phyloP scores from a whole-genome alignment of 352 stramenopile species.

The Phytophthora lateralis region DNA sequence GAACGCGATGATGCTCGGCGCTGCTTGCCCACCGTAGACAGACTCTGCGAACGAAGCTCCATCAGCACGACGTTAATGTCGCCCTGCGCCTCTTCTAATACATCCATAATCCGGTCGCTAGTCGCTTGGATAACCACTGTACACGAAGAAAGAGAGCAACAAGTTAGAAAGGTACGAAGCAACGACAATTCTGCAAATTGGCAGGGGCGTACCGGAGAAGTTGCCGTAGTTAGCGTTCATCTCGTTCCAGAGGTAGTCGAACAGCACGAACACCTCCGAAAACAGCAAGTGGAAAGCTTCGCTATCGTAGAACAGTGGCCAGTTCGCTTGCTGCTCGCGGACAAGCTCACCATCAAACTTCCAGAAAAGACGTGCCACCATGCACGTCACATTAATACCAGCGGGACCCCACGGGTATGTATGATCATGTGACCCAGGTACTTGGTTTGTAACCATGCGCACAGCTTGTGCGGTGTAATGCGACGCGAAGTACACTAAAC shows the following conservation, averaged over 20 bases:
- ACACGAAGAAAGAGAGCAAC: slow-evolving; percentile 14
- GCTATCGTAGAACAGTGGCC: slow-evolving; percentile 70
- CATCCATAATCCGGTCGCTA: slow-evolving; percentile 66
- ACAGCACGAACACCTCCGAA: slow-evolving; percentile 83
- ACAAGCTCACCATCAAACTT: slow-evolving; percentile 77
- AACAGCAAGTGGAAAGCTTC: slow-evolving; percentile 83
- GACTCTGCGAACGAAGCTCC: slow-evolving; percentile 64
- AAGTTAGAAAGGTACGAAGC: slow-evolving; percentile 6
- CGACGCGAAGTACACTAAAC: slow-evolving; percentile 80
- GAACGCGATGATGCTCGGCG: slow-evolving; percentile 61
- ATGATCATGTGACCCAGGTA: slow-evolving; percentile 79
- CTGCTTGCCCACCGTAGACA: slow-evolving; percentile 44
- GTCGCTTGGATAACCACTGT: slow-evolving; percentile 83
- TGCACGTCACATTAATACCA: slow-evolving; percentile 88
- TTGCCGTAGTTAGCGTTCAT: slow-evolving; percentile 88
- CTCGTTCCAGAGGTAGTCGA: slow-evolving; percentile 84
- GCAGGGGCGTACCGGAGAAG: slow-evolving; percentile 62
- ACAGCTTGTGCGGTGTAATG: slow-evolving; percentile 72
- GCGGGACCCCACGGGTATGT: slow-evolving; percentile 86
- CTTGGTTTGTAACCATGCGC: slow-evolving; percentile 77
- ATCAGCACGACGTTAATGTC: slow-evolving; percentile 63
- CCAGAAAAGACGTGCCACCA: slow-evolving; percentile 82
- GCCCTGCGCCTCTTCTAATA: slow-evolving; percentile 74
- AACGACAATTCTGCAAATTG: neutral
- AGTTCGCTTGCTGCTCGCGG: slow-evolving; percentile 66